A percentile compares a stretch with the other conserved stretches of the same genome.
Evolutionary conservation across 208 protist species (phyloP).

Genomic region (Angomonas ambiguus): DNA sequence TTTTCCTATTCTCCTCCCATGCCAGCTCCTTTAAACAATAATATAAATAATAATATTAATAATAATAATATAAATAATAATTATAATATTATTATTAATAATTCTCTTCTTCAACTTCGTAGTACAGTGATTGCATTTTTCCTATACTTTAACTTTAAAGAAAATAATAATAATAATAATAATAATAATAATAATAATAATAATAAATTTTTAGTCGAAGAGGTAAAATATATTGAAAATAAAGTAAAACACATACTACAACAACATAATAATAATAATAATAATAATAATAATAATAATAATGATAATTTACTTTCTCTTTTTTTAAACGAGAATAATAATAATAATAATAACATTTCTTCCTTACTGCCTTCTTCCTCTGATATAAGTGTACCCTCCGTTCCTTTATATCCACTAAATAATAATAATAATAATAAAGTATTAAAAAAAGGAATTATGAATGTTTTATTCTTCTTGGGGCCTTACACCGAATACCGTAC

Average conservation of each 20-base stretch:
- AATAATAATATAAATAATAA: conserved; percentile 4
- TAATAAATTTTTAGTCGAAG: neutral
- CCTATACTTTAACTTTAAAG: neutral
- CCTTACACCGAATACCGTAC: neutral
- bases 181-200: neutral
- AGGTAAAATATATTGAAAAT: neutral
- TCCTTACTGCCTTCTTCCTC: neutral
- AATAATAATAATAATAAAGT: conserved; percentile 2
- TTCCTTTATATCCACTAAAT: neutral
- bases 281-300: neutral
- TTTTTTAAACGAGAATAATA: neutral
- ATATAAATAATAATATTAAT: neutral
- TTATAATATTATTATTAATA: neutral
- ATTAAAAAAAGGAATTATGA: neutral
- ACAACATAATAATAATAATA: neutral
- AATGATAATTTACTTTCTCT: neutral
- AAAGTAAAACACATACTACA: neutral
- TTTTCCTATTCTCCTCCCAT: neutral
- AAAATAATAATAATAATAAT: neutral
- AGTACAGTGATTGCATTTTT: neutral
- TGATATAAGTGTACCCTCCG: neutral
- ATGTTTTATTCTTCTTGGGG: neutral
- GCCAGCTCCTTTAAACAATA: neutral
- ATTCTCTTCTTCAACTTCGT: no score
- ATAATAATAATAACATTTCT: conserved; percentile 7